Conservation (phyloP, 148 eudicot genomes). For the Rhododendron williamsianum region DNA sequence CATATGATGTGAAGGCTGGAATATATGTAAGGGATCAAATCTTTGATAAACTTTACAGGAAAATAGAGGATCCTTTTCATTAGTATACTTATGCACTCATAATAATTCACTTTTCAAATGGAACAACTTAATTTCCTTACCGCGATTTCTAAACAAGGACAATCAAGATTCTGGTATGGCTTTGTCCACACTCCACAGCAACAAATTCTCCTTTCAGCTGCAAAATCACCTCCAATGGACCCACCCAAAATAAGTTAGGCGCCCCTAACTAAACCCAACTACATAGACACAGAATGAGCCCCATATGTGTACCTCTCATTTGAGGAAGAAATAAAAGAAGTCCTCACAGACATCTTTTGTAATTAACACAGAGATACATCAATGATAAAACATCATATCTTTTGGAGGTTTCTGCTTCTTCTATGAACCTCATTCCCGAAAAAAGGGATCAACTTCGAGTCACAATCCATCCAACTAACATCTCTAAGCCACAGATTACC, state of each 20-base stretch:
- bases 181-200: not conserved
- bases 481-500: not conserved
- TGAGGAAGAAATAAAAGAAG: not conserved
- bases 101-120: not conserved
- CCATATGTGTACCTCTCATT: not conserved
- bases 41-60: not conserved
- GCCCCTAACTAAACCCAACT: not conserved
- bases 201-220: not conserved
- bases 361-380: not conserved
- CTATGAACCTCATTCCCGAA: not conserved
- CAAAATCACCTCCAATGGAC: not conserved
- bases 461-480: not conserved
- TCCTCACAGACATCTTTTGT: not conserved
- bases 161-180: not conserved
- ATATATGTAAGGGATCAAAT: not conserved
- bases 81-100: not conserved
- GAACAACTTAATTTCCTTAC: not conserved
- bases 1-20: not conserved
- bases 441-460: not conserved
- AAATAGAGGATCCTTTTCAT: not conserved
- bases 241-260: not conserved
- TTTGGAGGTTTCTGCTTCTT: not conserved
- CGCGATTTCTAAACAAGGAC: not conserved
- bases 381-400: not conserved
- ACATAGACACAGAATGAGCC: not conserved